phyloP scores from a whole-genome alignment of 78 protist species.

The Parvularia atlantis region DNA sequence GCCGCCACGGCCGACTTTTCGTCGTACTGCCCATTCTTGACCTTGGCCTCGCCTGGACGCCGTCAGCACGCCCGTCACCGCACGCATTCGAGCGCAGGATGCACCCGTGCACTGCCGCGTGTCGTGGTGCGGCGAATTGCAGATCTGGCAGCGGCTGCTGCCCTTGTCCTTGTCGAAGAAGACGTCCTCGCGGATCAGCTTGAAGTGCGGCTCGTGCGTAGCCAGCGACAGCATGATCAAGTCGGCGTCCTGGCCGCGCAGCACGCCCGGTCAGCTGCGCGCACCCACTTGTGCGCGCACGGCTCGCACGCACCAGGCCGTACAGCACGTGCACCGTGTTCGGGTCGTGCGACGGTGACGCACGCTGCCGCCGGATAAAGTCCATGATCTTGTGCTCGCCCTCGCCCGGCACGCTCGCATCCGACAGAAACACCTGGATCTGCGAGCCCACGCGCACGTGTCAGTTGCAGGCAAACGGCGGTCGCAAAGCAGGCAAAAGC shows the following conservation, averaged over 20 bases:
- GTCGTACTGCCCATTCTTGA: conserved; percentile 3
- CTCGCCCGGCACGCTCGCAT: conserved; percentile 93
- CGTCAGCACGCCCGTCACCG: too few relatives aligned
- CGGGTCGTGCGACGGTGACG: conserved; percentile 69
- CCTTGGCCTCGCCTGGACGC: too few relatives aligned
- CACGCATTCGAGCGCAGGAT: too few relatives aligned
- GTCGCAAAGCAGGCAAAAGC: too few relatives aligned
- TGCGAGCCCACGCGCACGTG: neutral
- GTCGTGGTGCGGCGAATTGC: too few relatives aligned
- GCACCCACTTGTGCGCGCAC: too few relatives aligned
- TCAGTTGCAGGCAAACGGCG: too few relatives aligned
- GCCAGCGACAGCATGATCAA: conserved; percentile 94
- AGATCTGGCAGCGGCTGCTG: too few relatives aligned
- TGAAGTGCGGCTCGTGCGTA: conserved; percentile 96
- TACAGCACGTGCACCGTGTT: conserved; percentile 58
- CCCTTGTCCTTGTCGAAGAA: neutral
- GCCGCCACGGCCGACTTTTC: neutral
- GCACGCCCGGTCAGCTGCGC: too few relatives aligned
- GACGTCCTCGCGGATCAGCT: conserved; percentile 79
- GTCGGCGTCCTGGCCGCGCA: conserved; percentile 97
- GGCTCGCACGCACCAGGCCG: conserved; percentile 25
- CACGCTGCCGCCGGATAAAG: conserved; percentile 76
- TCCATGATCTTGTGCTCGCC: conserved; percentile 99
- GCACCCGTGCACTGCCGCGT: too few relatives aligned
- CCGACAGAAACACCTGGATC: conserved; percentile 66